A percentile compares a stretch with the other conserved stretches of the same genome.
phyloP scores from a whole-genome alignment of 2,329 filamentous ascomycete species.

The Epichloe typhina region DNA sequence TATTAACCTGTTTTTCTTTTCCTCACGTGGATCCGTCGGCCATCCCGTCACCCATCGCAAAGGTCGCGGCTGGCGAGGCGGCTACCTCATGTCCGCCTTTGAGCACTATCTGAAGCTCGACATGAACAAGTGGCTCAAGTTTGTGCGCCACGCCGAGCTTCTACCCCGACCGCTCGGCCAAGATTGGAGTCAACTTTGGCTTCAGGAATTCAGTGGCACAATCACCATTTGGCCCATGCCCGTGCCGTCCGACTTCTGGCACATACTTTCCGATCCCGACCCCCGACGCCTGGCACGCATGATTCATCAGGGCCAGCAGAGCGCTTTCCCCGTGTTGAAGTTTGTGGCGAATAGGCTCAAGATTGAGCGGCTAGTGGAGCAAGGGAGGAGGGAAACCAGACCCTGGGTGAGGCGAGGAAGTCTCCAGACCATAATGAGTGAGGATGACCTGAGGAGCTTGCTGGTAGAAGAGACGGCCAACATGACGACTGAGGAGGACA shows the following conservation, averaged over 20 bases:
- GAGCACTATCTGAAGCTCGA: constrained; percentile 96
- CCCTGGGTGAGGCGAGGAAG: constrained; percentile 34
- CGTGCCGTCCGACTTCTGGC: constrained; percentile 63
- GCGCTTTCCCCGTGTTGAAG: constrained; percentile 79
- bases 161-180: constrained; percentile 82
- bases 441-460: constrained; percentile 43
- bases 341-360: constrained; percentile 82
- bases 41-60: constrained; percentile 87
- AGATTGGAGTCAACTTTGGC: constrained; percentile 94
- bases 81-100: constrained; percentile 80
- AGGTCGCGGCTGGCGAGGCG: constrained; percentile 89
- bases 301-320: constrained; percentile 82
- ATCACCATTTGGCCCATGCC: constrained; percentile 94
- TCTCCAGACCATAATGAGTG: constrained; percentile 47
- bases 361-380: constrained; percentile 58
- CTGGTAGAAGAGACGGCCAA: constrained; percentile 23
- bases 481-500: constrained; percentile 26
- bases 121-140: constrained; percentile 93
- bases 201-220: constrained; percentile 88
- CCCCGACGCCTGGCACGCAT: constrained; percentile 65
- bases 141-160: constrained; percentile 82
- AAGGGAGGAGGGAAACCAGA: constrained; percentile 41
- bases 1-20: constrained; percentile 98
- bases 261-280: constrained; percentile 76
- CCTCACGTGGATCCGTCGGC: constrained; percentile 79